These are phyloP conservation scores for Volvariella surrecta DNA, from an alignment of 1,284 basidiomycete species.

Conservation along the genomic window DNA sequence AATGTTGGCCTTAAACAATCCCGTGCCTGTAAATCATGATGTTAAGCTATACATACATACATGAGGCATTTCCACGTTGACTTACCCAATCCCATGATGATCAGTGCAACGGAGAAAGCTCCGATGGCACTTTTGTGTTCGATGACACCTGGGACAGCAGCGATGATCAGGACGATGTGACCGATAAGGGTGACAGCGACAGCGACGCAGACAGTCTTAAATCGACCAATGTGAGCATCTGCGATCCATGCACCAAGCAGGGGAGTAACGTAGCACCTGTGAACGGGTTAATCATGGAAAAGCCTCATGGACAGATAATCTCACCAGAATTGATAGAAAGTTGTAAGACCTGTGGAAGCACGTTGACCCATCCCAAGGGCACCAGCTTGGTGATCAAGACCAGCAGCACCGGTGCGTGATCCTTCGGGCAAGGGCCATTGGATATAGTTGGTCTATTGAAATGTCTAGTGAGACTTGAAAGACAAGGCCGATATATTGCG, in stretches of 20 bases:
- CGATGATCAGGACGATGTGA: constrained; percentile 69
- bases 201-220: constrained; percentile 60
- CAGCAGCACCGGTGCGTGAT: constrained; percentile 62
- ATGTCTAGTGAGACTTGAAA: constrained; percentile 9
- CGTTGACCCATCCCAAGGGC: constrained; percentile 62
- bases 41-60: constrained; percentile 28
- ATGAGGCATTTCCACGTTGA: background rate
- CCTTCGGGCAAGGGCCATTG: constrained; percentile 59
- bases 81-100: constrained; percentile 56
- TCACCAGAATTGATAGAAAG: constrained; percentile 57
- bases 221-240: constrained; percentile 70
- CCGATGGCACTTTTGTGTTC: constrained; percentile 49
- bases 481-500: constrained; percentile 5
- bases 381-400: constrained; percentile 49
- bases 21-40: constrained; percentile 36
- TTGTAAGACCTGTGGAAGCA: constrained; percentile 61
- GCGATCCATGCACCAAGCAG: constrained; percentile 66
- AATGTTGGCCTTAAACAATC: constrained; percentile 78
- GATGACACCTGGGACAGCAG: constrained; percentile 66
- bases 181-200: constrained; percentile 52
- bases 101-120: constrained; percentile 55
- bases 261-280: constrained; percentile 49
- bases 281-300: background rate
- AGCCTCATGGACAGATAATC: constrained; percentile 6
- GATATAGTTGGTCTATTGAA: constrained; percentile 59